phyloP scores from a whole-genome alignment of 2,329 filamentous ascomycete genomes.

The Chalara sp. region DNA sequence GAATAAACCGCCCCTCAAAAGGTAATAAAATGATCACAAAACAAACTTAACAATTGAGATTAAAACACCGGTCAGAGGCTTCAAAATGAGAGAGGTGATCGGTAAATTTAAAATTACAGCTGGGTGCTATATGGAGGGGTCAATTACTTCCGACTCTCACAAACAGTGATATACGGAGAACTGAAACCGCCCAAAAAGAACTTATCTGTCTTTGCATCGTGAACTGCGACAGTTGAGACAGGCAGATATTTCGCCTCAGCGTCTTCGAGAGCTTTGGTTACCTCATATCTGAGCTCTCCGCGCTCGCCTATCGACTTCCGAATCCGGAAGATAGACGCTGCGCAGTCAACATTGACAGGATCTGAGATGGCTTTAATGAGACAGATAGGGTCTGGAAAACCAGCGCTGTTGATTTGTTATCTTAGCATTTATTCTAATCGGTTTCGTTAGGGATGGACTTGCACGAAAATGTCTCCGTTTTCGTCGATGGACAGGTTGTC shows the following conservation, averaged over 20 bases:
- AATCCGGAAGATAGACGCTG: slow-evolving; percentile 18
- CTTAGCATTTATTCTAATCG: slow-evolving; percentile 24
- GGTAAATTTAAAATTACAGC: too few species aligned
- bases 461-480: slow-evolving; percentile 28
- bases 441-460: slow-evolving; percentile 13
- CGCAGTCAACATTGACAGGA: slow-evolving; percentile 7
- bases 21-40: too few species aligned
- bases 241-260: slow-evolving; percentile 5
- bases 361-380: slow-evolving; percentile 15
- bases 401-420: slow-evolving; percentile 25
- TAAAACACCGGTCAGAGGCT: too few species aligned
- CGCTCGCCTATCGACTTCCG: neutral
- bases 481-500: slow-evolving; percentile 31
- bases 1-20: too few species aligned
- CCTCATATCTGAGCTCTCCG: slow-evolving; percentile 13
- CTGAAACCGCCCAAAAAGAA: slow-evolving; percentile 23
- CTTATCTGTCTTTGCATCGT: slow-evolving; percentile 26
- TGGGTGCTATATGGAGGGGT: too few species aligned
- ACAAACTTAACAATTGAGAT: too few species aligned
- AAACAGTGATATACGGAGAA: neutral
- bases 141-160: neutral
- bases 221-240: slow-evolving; percentile 22
- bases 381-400: slow-evolving; percentile 21
- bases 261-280: slow-evolving; percentile 27
- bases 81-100: too few species aligned